Evolutionary conservation across 1,284 basidiomycete species (phyloP).

Genomic region (Tylopilus orsonianus): DNA sequence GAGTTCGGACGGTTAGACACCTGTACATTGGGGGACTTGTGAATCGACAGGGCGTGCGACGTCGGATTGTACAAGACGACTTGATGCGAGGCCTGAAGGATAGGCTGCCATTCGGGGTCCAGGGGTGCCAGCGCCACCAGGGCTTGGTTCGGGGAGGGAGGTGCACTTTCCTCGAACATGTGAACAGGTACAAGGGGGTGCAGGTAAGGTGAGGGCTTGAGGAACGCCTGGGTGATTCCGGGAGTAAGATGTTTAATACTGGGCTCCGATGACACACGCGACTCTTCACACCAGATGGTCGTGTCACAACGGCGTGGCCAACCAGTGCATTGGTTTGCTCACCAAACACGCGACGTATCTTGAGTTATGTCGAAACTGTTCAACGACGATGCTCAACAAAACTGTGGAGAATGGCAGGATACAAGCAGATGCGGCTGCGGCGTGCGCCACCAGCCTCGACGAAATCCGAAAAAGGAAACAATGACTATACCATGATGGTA

Average conservation of each 20-base stretch:
- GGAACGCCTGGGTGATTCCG: not conserved
- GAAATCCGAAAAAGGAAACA: constrained; percentile 13
- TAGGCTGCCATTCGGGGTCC: constrained; percentile 59
- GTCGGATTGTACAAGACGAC: constrained; percentile 87
- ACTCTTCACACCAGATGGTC: constrained; percentile 3
- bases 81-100: constrained; percentile 78
- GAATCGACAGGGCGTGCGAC: constrained; percentile 80
- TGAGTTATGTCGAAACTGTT: not conserved
- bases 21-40: constrained; percentile 34
- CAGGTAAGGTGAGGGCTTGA: constrained; percentile 1
- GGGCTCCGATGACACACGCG: constrained; percentile 8
- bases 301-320: constrained; percentile 5
- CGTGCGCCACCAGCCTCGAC: not conserved
- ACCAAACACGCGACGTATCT: not conserved
- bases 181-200: not conserved
- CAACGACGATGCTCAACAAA: not conserved
- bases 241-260: not conserved
- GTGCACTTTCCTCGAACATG: constrained; percentile 35
- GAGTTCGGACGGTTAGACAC: constrained; percentile 22
- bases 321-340: not conserved
- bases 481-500: too few relatives aligned
- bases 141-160: constrained; percentile 33
- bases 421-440: too few relatives aligned
- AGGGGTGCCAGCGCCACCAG: constrained; percentile 29
- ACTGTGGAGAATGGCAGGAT: not conserved